phyloP scores from a whole-genome alignment of 2,329 filamentous ascomycete species.

The Colletotrichum sp. region DNA sequence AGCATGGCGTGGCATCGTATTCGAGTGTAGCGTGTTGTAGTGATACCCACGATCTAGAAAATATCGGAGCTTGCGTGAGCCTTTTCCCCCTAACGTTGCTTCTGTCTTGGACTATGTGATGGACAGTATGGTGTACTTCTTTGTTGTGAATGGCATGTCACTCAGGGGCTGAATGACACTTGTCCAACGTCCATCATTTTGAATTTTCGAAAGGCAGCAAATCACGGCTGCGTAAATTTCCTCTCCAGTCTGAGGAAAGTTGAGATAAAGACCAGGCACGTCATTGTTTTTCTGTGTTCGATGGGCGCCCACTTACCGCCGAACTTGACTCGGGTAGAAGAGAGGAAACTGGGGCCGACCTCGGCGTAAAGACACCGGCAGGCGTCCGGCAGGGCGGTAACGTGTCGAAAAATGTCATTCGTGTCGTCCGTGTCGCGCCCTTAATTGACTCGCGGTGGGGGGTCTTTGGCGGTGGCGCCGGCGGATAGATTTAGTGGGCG shows the following conservation, averaged over 20 bases:
- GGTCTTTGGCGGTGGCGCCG: not conserved
- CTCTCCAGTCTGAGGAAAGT: not conserved
- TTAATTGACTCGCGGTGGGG: not conserved
- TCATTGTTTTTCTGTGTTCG: too few species aligned
- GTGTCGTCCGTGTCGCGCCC: not conserved
- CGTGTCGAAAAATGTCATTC: not conserved
- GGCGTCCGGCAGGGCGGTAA: not conserved
- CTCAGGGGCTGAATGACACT: not conserved
- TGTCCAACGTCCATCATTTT: not conserved
- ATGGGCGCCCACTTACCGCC: not conserved
- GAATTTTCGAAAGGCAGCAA: not conserved
- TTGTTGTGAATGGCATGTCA: not conserved
- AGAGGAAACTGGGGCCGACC: too few species aligned
- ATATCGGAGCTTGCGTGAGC: not conserved
- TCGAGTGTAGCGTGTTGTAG: not conserved
- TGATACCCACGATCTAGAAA: slow-evolving; percentile 8
- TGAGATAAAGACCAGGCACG: not conserved
- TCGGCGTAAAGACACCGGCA: too few species aligned
- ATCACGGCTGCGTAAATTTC: not conserved
- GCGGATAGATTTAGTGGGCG: not conserved
- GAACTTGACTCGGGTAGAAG: not conserved
- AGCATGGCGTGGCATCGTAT: slow-evolving; percentile 1
- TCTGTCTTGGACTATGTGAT: not conserved
- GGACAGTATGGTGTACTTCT: not conserved
- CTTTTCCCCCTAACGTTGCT: not conserved